phyloP scores from a whole-genome alignment of 2,329 filamentous ascomycete species.

The Dissoconium aciculare region DNA sequence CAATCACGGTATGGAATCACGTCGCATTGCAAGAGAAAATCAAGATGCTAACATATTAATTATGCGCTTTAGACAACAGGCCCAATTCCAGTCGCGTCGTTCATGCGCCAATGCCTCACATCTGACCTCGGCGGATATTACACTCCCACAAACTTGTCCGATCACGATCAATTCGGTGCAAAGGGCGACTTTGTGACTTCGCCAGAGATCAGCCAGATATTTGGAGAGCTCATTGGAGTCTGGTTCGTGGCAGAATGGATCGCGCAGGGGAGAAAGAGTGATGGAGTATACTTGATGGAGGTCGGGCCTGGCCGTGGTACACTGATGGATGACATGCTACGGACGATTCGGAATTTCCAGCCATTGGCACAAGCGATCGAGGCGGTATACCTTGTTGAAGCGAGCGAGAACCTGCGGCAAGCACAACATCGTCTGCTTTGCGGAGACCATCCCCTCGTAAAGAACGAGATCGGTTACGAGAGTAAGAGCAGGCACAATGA shows the following conservation, averaged over 20 bases:
- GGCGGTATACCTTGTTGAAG: constrained; percentile 85
- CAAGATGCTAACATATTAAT: constrained; percentile 5
- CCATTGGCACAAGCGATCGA: constrained; percentile 62
- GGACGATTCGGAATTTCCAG: constrained; percentile 78
- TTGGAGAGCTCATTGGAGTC: constrained; percentile 83
- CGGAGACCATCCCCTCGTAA: constrained; percentile 51
- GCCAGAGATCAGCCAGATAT: constrained; percentile 92
- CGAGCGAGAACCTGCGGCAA: constrained; percentile 62
- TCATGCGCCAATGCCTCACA: constrained; percentile 97
- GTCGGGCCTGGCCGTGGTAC: constrained; percentile 89
- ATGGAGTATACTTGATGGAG: constrained; percentile 78
- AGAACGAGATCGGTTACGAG: constrained; percentile 58
- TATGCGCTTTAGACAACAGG: constrained; percentile 79
- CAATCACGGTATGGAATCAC: constrained; percentile 52
- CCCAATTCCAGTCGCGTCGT: constrained; percentile 78
- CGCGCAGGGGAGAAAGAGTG: constrained; percentile 59
- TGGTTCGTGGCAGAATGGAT: constrained; percentile 98
- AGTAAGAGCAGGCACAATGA: constrained; percentile 61
- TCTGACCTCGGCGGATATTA: constrained; percentile 88
- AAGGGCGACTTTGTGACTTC: constrained; percentile 95
- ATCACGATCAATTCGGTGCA: constrained; percentile 75
- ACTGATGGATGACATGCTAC: constrained; percentile 88
- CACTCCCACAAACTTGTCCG: constrained; percentile 49
- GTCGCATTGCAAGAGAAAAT: neutral
- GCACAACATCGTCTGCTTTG: constrained; percentile 73